These are phyloP conservation scores for Annulohypoxylon moriforme DNA, from an alignment of 495 filamentous ascomycete species.

Conservation along the genomic window DNA sequence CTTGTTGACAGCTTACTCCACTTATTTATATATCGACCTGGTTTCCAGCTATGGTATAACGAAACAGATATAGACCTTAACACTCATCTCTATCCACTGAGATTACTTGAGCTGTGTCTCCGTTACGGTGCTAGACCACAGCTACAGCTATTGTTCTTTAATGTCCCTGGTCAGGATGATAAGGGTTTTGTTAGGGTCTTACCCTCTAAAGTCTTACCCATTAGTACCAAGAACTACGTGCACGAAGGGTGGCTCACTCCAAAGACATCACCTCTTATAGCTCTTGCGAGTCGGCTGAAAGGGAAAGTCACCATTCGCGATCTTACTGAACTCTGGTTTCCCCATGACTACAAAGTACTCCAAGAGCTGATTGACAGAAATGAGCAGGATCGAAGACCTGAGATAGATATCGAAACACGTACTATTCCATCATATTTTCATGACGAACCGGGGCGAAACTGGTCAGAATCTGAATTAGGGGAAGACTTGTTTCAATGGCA, in stretches of 20 bases:
- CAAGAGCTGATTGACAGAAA: slow-evolving; percentile 13
- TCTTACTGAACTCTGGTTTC: slow-evolving; percentile 18
- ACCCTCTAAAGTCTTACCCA: background rate
- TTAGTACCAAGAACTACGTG: background rate
- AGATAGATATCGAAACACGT: background rate
- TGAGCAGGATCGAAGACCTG: background rate
- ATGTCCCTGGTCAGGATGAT: background rate
- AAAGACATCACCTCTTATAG: background rate
- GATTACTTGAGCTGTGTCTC: slow-evolving; percentile 9
- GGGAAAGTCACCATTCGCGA: slow-evolving; percentile 6
- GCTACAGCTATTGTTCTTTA: background rate
- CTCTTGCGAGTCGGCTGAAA: background rate
- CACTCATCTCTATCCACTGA: background rate
- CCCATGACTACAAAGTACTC: background rate
- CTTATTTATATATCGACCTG: background rate
- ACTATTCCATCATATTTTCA: background rate
- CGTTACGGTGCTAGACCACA: slow-evolving; percentile 12
- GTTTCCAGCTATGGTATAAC: background rate
- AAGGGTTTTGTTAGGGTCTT: background rate
- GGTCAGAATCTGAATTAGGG: background rate
- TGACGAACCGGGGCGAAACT: background rate
- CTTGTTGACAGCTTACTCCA: background rate
- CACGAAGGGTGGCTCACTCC: background rate
- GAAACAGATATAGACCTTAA: background rate
- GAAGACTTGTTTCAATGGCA: slow-evolving; percentile 2